phyloP scores from a whole-genome alignment of 805 yeast species.

The Lipomyces spencermartinsiae region DNA sequence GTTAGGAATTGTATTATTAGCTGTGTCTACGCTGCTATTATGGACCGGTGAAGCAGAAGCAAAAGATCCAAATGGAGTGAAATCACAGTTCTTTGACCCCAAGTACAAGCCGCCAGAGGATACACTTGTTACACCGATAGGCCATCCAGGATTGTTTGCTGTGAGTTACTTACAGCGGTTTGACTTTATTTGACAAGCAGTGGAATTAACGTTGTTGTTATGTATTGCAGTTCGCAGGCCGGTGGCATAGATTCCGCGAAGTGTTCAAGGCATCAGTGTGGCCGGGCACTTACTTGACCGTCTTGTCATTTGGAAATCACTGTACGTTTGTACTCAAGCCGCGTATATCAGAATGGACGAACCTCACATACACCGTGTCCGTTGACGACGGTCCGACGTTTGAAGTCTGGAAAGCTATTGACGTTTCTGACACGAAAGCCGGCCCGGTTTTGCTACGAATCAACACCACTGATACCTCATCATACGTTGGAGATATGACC shows the following conservation, averaged over 20 bases:
- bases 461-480: slow-evolving; percentile 11
- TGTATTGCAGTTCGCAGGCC: slow-evolving; percentile 30
- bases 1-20: background rate
- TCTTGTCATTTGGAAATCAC: slow-evolving; percentile 33
- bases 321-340: slow-evolving; percentile 32
- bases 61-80: slow-evolving; percentile 26
- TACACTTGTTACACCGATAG: slow-evolving; percentile 29
- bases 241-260: slow-evolving; percentile 36
- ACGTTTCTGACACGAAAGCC: slow-evolving; percentile 14
- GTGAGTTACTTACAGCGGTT: slow-evolving; percentile 13
- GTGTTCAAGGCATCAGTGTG: slow-evolving; percentile 33
- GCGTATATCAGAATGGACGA: slow-evolving; percentile 13
- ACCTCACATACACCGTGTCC: slow-evolving; percentile 27
- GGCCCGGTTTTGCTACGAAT: slow-evolving; percentile 27
- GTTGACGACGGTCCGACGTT: slow-evolving; percentile 32
- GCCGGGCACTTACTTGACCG: slow-evolving; percentile 38
- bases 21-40: background rate
- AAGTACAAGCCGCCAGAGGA: slow-evolving; percentile 32
- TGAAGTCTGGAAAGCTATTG: slow-evolving; percentile 18
- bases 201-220: background rate
- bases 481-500: background rate
- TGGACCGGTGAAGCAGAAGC: slow-evolving; percentile 16
- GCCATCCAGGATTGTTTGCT: slow-evolving; percentile 33
- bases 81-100: slow-evolving; percentile 30
- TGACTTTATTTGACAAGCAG: background rate